Conservation (phyloP, 805 yeast genomes). For the Danielia oregonensis region DNA sequence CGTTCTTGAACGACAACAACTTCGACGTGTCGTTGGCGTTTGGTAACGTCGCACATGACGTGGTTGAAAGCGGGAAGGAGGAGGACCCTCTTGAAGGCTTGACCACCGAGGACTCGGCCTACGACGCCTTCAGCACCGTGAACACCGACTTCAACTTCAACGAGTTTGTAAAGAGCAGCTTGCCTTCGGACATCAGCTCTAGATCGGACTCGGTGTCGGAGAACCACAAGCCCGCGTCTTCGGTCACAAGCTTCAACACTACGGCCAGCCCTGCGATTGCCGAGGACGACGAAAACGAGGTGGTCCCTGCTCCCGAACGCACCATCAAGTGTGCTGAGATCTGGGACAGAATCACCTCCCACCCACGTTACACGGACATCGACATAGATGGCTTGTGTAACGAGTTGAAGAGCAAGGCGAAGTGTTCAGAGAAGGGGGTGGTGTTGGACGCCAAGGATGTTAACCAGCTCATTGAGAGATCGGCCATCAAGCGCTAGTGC, state of each 20-base stretch:
- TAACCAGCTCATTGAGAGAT: conserved; percentile 44
- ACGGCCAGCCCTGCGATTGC: conserved; percentile 11
- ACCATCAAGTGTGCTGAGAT: conserved; percentile 78
- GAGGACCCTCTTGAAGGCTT: conserved; percentile 41
- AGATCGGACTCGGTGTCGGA: conserved; percentile 12
- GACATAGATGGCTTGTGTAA: conserved; percentile 92
- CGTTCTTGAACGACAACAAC: conserved; percentile 45
- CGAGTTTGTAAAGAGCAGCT: conserved; percentile 32
- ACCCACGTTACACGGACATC: conserved; percentile 88
- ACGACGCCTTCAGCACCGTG: conserved; percentile 44
- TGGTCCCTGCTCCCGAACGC: conserved; percentile 67
- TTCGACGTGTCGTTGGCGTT: conserved; percentile 57
- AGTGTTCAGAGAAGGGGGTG: conserved; percentile 90
- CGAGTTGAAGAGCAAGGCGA: conserved; percentile 88
- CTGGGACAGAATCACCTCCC: conserved; percentile 94
- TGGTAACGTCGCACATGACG: conserved; percentile 18
- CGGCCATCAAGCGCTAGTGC: conserved; percentile 11
- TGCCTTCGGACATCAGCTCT: conserved; percentile 21
- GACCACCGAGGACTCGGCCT: conserved; percentile 53
- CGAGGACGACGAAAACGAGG: conserved; percentile 31
- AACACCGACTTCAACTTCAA: conserved; percentile 34
- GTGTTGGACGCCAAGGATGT: conserved; percentile 82
- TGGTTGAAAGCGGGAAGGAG: conserved; percentile 9
- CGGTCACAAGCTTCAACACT: conserved; percentile 13
- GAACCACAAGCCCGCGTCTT: conserved; percentile 8